These are phyloP conservation scores for Rhodotorula diobovata DNA, from an alignment of 768 basidiomycete species.

Conservation along the genomic window DNA sequence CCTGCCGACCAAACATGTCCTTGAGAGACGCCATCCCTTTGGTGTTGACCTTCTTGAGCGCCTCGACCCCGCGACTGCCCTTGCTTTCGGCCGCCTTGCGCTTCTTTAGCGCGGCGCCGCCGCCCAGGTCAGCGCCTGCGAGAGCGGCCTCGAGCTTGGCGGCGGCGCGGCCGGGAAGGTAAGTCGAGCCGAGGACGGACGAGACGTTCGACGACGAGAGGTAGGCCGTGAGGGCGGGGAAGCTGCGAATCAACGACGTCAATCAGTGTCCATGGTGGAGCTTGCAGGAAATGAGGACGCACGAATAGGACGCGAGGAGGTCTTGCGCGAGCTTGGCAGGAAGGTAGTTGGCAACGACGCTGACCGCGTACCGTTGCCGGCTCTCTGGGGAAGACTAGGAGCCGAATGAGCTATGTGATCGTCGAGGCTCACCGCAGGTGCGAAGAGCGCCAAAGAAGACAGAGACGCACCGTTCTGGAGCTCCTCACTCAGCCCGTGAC, in stretches of 20 bases:
- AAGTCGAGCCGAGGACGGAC: conserved; percentile 27
- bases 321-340: conserved; percentile 1
- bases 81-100: conserved; percentile 26
- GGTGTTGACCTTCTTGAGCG: conserved; percentile 38
- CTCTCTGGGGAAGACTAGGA: neutral
- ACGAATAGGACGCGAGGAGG: conserved; percentile 21
- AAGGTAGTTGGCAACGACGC: conserved; percentile 30
- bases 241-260: too few species aligned
- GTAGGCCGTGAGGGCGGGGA: conserved; percentile 14
- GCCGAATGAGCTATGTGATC: neutral
- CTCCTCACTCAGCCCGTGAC: conserved; percentile 24
- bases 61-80: conserved; percentile 32
- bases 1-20: conserved; percentile 27
- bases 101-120: conserved; percentile 24
- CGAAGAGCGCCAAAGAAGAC: neutral
- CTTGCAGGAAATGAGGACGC: neutral
- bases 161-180: conserved; percentile 31
- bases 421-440: neutral
- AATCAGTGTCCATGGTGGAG: too few species aligned
- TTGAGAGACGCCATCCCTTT: conserved; percentile 34
- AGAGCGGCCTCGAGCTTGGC: conserved; percentile 1
- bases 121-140: conserved; percentile 1
- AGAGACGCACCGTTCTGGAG: conserved; percentile 20
- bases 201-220: conserved; percentile 13
- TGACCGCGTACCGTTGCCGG: conserved; percentile 25